These are phyloP conservation scores for Starmerella stellata DNA, from an alignment of 805 yeast genomes.

Conservation along the genomic window DNA sequence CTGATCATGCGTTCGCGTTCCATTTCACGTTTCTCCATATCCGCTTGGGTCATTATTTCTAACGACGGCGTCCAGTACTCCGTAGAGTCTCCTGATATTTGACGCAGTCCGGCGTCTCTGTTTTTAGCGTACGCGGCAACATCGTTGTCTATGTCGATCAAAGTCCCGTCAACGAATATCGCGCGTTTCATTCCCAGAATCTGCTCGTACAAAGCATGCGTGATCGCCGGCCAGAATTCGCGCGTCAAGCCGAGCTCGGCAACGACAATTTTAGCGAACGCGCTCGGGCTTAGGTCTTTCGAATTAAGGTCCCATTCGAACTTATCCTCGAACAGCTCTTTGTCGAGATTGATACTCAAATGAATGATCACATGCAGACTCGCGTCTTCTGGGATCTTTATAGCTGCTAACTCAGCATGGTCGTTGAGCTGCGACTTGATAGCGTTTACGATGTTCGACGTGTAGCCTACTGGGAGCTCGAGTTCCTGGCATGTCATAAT, in stretches of 20 bases:
- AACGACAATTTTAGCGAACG: constrained; percentile 65
- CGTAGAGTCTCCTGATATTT: constrained; percentile 60
- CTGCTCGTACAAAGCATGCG: constrained; percentile 71
- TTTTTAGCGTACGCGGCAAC: constrained; percentile 38
- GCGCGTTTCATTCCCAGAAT: constrained; percentile 63
- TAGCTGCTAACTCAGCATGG: constrained; percentile 41
- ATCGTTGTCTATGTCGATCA: constrained; percentile 34
- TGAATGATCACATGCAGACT: constrained; percentile 63
- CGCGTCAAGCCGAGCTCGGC: constrained; percentile 65
- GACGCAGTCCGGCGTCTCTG: constrained; percentile 43
- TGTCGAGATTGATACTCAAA: constrained; percentile 63
- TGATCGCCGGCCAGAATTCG: constrained; percentile 78
- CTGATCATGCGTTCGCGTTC: constrained; percentile 85
- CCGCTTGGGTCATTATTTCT: constrained; percentile 75
- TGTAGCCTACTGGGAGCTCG: constrained; percentile 47
- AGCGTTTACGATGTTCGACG: constrained; percentile 48
- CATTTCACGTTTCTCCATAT: constrained; percentile 83
- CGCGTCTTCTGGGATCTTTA: constrained; percentile 48
- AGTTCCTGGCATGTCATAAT: constrained; percentile 62
- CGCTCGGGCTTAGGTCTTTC: constrained; percentile 49
- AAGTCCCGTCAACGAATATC: constrained; percentile 44
- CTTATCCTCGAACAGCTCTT: constrained; percentile 71
- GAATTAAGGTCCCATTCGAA: constrained; percentile 74
- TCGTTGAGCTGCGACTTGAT: constrained; percentile 71
- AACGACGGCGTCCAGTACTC: constrained; percentile 75